Evolutionary conservation across 768 basidiomycete genomes (phyloP).

Genomic region (Termitomyces sp.): DNA sequence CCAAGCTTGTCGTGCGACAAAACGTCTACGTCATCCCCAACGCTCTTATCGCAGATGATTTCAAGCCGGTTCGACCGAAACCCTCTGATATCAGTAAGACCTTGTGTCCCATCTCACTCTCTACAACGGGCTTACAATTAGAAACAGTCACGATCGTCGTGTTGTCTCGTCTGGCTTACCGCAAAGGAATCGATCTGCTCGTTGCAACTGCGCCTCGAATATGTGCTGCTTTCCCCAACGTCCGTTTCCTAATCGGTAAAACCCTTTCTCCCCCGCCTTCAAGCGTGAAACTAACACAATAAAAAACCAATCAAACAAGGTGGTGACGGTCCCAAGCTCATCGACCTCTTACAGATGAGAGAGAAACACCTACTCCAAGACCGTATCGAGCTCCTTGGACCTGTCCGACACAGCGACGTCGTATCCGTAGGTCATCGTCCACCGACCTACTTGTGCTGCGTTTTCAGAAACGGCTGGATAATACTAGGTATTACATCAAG

Average conservation of each 20-base stretch:
- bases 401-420: constrained; percentile 81
- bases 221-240: constrained; percentile 80
- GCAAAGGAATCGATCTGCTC: constrained; percentile 95
- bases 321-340: constrained; percentile 93
- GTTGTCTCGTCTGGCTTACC: constrained; percentile 85
- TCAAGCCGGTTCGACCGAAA: constrained; percentile 58
- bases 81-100: constrained; percentile 57
- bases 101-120: not conserved
- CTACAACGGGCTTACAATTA: too few relatives aligned
- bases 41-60: constrained; percentile 83
- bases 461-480: not conserved
- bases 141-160: constrained; percentile 80
- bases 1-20: constrained; percentile 42
- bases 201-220: constrained; percentile 91
- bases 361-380: constrained; percentile 90
- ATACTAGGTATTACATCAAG: constrained; percentile 74
- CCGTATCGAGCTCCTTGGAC: constrained; percentile 84
- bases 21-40: constrained; percentile 94
- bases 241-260: constrained; percentile 82
- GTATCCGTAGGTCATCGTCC: constrained; percentile 55
- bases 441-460: not conserved
- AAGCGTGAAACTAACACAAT: not conserved
- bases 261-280: constrained; percentile 11
- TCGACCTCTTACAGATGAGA: constrained; percentile 92
- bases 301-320: constrained; percentile 39